Percentiles rank a stretch among this genome's conserved stretches.
phyloP scores from a whole-genome alignment of 2,329 filamentous ascomycete species.

The Penicillium oxalicum region DNA sequence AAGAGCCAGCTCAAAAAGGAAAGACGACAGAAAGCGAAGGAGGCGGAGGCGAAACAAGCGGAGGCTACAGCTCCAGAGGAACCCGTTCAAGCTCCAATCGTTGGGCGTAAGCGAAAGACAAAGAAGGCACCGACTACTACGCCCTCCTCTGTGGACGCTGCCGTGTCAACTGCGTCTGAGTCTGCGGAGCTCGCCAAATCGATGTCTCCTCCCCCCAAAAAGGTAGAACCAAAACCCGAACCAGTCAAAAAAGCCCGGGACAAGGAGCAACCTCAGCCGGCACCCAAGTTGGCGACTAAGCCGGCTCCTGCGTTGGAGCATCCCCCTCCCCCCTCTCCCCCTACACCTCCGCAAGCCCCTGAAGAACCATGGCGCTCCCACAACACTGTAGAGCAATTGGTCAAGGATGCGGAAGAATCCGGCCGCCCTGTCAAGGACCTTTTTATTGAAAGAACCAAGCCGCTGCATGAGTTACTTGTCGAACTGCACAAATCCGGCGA shows the following conservation, averaged over 20 bases:
- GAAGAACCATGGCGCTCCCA: slow-evolving; percentile 31
- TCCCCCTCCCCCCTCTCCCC: not conserved
- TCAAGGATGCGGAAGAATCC: slow-evolving; percentile 34
- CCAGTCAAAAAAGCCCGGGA: slow-evolving; percentile 19
- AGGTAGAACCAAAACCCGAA: slow-evolving; percentile 20
- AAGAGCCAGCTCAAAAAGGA: slow-evolving; percentile 60
- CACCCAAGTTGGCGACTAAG: slow-evolving; percentile 15
- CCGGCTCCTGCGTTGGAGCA: slow-evolving; percentile 18
- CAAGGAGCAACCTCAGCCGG: slow-evolving; percentile 16
- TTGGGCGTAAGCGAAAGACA: slow-evolving; percentile 57
- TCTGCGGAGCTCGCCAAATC: slow-evolving; percentile 14
- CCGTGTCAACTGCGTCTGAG: slow-evolving; percentile 12
- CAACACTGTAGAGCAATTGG: slow-evolving; percentile 37
- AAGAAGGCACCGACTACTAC: slow-evolving; percentile 39
- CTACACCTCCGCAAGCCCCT: not conserved
- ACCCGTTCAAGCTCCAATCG: slow-evolving; percentile 54
- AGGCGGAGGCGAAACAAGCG: slow-evolving; percentile 40
- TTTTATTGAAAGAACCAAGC: slow-evolving; percentile 35
- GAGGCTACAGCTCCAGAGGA: slow-evolving; percentile 44
- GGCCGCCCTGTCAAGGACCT: slow-evolving; percentile 36
- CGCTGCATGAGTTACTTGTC: slow-evolving; percentile 35
- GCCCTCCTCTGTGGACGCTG: slow-evolving; percentile 13
- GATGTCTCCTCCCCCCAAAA: slow-evolving; percentile 14
- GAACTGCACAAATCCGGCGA: slow-evolving; percentile 34
- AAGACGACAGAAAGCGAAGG: slow-evolving; percentile 45